These are phyloP conservation scores for Babesia sp. DNA, from an alignment of 169 alveolate species.

Conservation along the genomic window DNA sequence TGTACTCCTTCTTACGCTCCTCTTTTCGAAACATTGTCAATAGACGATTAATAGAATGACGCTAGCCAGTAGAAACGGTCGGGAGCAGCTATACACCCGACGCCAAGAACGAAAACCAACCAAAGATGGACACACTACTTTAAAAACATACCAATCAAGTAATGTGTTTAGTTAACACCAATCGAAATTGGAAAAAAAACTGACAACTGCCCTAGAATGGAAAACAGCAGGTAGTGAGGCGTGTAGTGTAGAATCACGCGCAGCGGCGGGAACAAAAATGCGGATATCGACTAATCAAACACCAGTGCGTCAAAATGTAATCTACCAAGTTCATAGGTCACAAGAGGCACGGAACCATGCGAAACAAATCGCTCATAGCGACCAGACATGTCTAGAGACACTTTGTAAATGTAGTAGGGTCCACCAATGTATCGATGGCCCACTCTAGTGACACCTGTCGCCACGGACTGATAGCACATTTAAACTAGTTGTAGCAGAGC, in stretches of 20 bases:
- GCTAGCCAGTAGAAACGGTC: not conserved
- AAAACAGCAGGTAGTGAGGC: not conserved
- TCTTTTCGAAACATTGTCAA: conserved; percentile 57
- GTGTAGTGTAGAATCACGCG: conserved; percentile 37
- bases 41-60: not conserved
- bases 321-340: too few relatives aligned
- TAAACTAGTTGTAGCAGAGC: too few relatives aligned
- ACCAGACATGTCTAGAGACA: too few relatives aligned
- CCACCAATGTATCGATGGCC: too few relatives aligned
- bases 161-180: not conserved
- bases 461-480: too few relatives aligned
- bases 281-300: too few relatives aligned
- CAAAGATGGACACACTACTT: not conserved
- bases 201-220: not conserved
- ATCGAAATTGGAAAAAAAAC: not conserved
- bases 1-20: conserved; percentile 79
- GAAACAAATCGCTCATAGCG: too few relatives aligned
- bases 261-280: too few relatives aligned
- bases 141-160: not conserved
- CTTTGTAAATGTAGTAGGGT: too few relatives aligned
- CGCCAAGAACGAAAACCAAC: not conserved
- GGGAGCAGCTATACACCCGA: not conserved
- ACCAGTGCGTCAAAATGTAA: too few relatives aligned
- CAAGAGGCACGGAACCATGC: too few relatives aligned
- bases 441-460: too few relatives aligned